Percentiles rank a stretch among this genome's conserved stretches.
phyloP scores from a whole-genome alignment of 2,329 filamentous ascomycete genomes.

The Colletotrichum sp. region DNA sequence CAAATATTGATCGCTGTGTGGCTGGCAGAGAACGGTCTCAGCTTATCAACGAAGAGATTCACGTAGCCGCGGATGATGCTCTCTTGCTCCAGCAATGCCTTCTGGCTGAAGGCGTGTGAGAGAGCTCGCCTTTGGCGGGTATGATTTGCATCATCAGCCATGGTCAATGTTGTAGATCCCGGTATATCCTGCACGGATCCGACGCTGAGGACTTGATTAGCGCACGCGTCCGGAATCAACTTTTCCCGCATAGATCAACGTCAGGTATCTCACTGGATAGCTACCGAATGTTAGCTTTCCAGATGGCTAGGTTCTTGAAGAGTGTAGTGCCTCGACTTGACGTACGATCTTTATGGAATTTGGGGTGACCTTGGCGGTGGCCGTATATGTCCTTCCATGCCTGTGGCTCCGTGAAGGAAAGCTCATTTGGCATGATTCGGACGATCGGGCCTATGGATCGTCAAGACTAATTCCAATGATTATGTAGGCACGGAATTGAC shows the following conservation, averaged over 20 bases:
- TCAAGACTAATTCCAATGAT: background rate
- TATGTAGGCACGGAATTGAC: background rate
- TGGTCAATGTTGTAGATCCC: slow-evolving; percentile 36
- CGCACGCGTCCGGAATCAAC: background rate
- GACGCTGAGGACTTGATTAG: slow-evolving; percentile 6
- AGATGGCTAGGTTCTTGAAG: background rate
- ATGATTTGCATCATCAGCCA: slow-evolving; percentile 34
- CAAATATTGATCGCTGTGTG: slow-evolving; percentile 24
- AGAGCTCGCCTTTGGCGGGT: slow-evolving; percentile 36
- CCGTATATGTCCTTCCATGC: slow-evolving; percentile 23
- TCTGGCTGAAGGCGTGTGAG: slow-evolving; percentile 30
- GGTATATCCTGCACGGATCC: slow-evolving; percentile 32
- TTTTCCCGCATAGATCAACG: background rate
- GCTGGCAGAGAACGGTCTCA: slow-evolving; percentile 15
- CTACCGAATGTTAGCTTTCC: background rate
- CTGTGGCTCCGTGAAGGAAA: slow-evolving; percentile 21
- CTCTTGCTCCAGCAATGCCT: slow-evolving; percentile 32
- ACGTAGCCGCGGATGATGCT: slow-evolving; percentile 29
- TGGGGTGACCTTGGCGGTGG: slow-evolving; percentile 2
- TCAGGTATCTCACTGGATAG: background rate
- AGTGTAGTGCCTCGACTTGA: background rate
- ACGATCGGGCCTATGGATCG: slow-evolving; percentile 19
- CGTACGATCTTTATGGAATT: slow-evolving; percentile 14
- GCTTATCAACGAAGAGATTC: slow-evolving; percentile 25
- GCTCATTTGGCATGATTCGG: slow-evolving; percentile 22